Evolutionary conservation across 2,329 filamentous ascomycete genomes (phyloP), one percentile per base, ranked within the genome.

Genomic region (Exophiala phaeomuriformis): DNA sequence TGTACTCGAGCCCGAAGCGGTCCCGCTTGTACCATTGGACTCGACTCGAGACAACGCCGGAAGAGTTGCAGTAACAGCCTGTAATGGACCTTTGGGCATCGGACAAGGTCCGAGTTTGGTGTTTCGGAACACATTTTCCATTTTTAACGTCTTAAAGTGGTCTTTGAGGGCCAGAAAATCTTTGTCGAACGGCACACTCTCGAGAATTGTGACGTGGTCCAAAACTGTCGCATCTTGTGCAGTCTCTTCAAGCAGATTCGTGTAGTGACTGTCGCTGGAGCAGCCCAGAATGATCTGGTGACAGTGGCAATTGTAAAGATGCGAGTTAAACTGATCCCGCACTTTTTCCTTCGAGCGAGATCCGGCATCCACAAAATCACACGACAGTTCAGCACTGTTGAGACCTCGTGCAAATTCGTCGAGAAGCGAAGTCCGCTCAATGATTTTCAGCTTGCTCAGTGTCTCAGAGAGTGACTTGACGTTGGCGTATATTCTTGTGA

Each of bases 201-300:
- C 78, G 33, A 84, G 67, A 19, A 84, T 67, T 5, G 78, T 77
- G 37, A 83, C 72, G 45, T 76, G 74, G 27, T 70, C 68, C 5
- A 71, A 64, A 27, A 75, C 69, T 41, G 72, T 67, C 12, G 69
- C 60, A 50, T 79, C 74, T 53, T 69, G 67, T 45, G 72, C 64
- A 47, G 73, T 72, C 33, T 77, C 71, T 62, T 79, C 74, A 7
- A 84, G 68, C 35, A 77, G 67, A 7, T 71, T 70, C 28, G 75
- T 74, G 64, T 81, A 83, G 27, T 76, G 72, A 51, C 75, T 75
- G 66, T 80, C 77, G 54, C 79, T 76, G 9, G 77, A 78, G 65
- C 79, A 81, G 5, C 80, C 81, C 35, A 84, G 71, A 46, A 83
- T 69, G 49, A 84, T 75, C 52, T 81, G 79, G 49, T 78, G 79